A percentile compares a stretch with the other conserved stretches of the same genome.
Conservation (phyloP, 192 early-diverging fungal species). For the Dimargaris verticillata region DNA sequence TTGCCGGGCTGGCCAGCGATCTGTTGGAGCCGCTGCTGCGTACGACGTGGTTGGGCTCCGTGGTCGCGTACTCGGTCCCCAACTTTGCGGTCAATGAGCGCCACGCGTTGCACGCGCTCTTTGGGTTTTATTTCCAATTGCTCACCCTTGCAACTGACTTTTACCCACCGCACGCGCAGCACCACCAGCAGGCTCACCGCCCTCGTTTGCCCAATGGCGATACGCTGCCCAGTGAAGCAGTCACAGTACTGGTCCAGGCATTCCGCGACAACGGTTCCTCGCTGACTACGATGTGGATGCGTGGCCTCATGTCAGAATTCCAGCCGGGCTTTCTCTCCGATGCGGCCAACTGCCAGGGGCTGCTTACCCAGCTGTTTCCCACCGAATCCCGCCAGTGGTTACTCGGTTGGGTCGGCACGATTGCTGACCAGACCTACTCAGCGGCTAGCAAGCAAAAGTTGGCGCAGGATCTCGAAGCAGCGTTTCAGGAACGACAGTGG, state of each 20-base stretch:
- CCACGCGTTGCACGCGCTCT: neutral
- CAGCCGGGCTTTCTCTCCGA: slow-evolving; percentile 35
- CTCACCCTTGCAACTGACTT: slow-evolving; percentile 10
- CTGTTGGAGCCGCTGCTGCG: neutral
- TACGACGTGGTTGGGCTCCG: neutral
- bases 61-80: neutral
- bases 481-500: neutral
- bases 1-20: neutral
- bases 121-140: neutral
- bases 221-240: slow-evolving; percentile 15
- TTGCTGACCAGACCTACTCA: slow-evolving; percentile 28
- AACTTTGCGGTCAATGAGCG: neutral
- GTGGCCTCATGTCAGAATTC: slow-evolving; percentile 38
- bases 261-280: slow-evolving; percentile 22
- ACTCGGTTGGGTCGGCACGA: slow-evolving; percentile 20
- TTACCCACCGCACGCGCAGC: slow-evolving; percentile 11
- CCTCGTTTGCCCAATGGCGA: neutral
- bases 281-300: slow-evolving; percentile 28
- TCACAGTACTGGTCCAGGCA: slow-evolving; percentile 17
- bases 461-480: slow-evolving; percentile 14
- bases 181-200: slow-evolving; percentile 6
- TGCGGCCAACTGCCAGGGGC: slow-evolving; percentile 31
- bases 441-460: slow-evolving; percentile 31
- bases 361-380: slow-evolving; percentile 27
- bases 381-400: slow-evolving; percentile 32